Evolutionary conservation across 1,139 yeast genomes (phyloP).

Genomic region (Suhomyces bribrorum): DNA sequence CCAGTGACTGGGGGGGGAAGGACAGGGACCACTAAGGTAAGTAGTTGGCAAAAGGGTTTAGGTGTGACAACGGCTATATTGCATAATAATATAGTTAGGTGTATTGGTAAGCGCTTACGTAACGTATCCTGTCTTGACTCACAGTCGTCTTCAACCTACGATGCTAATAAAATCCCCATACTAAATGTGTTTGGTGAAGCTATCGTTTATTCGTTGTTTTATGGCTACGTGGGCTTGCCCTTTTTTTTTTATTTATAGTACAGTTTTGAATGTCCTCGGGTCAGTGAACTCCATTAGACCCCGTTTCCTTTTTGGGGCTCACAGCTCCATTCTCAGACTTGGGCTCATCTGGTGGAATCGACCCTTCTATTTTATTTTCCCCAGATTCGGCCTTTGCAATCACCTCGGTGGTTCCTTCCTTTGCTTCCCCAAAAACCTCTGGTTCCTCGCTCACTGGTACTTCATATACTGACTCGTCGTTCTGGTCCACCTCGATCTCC

Average conservation of each 20-base stretch:
- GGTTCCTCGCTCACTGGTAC: slow-evolving; percentile 11
- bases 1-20: too few relatives aligned
- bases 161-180: too few relatives aligned
- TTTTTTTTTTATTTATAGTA: not conserved
- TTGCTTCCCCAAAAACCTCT: slow-evolving; percentile 13
- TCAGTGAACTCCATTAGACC: not conserved
- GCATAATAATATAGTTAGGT: too few relatives aligned
- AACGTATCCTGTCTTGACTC: too few relatives aligned
- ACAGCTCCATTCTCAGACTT: not conserved
- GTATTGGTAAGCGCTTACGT: too few relatives aligned
- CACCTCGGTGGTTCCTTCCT: slow-evolving; percentile 5
- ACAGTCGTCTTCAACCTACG: too few relatives aligned
- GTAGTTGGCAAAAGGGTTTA: too few relatives aligned
- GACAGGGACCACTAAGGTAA: too few relatives aligned
- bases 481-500: slow-evolving; percentile 18
- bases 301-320: not conserved
- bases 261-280: not conserved
- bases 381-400: slow-evolving; percentile 1
- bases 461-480: slow-evolving; percentile 1
- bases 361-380: slow-evolving; percentile 3
- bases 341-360: not conserved
- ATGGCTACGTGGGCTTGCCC: not conserved
- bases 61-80: too few relatives aligned
- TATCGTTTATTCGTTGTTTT: too few relatives aligned
- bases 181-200: too few relatives aligned